Percentiles rank a stretch among this genome's conserved stretches.
Evolutionary conservation across 768 basidiomycete genomes (phyloP).

Genomic region (Polyporus arcularius): DNA sequence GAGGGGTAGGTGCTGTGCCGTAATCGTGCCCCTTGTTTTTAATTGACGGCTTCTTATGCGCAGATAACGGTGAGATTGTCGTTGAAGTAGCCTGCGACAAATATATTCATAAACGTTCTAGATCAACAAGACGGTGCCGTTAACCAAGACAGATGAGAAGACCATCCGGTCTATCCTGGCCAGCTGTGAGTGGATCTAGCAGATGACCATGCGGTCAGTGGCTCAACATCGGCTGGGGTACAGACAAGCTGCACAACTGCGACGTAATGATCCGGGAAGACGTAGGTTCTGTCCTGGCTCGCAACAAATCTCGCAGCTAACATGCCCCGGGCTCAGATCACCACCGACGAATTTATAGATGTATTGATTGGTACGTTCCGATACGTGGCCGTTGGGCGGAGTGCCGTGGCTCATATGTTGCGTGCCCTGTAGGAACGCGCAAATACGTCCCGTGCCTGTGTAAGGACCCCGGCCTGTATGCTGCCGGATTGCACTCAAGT

Average conservation of each 20-base stretch:
- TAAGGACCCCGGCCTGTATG: slow-evolving; percentile 37
- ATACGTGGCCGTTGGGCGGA: background rate
- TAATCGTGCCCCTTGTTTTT: slow-evolving; percentile 11
- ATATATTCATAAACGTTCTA: slow-evolving; percentile 28
- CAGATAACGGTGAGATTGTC: slow-evolving; percentile 67
- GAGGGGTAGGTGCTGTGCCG: slow-evolving; percentile 64
- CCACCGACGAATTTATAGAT: slow-evolving; percentile 96
- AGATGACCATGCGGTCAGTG: background rate
- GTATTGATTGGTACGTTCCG: slow-evolving; percentile 77
- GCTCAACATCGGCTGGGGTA: slow-evolving; percentile 1
- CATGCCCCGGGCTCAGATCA: slow-evolving; percentile 56
- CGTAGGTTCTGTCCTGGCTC: slow-evolving; percentile 45
- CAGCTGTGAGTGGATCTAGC: slow-evolving; percentile 56
- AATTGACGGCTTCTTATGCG: background rate
- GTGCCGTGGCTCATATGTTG: background rate
- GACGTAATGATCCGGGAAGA: slow-evolving; percentile 99
- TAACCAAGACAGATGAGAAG: slow-evolving; percentile 93
- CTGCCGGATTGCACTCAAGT: slow-evolving; percentile 4
- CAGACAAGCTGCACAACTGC: slow-evolving; percentile 90
- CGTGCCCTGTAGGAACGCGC: slow-evolving; percentile 61
- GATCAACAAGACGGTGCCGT: slow-evolving; percentile 89
- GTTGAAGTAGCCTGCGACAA: background rate
- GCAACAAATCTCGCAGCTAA: slow-evolving; percentile 12
- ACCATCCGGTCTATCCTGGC: slow-evolving; percentile 92
- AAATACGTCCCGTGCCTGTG: slow-evolving; percentile 96